These are phyloP conservation scores for Paramecium sonneborni DNA, from an alignment of 73 alveolate genomes.

Conservation along the genomic window DNA sequence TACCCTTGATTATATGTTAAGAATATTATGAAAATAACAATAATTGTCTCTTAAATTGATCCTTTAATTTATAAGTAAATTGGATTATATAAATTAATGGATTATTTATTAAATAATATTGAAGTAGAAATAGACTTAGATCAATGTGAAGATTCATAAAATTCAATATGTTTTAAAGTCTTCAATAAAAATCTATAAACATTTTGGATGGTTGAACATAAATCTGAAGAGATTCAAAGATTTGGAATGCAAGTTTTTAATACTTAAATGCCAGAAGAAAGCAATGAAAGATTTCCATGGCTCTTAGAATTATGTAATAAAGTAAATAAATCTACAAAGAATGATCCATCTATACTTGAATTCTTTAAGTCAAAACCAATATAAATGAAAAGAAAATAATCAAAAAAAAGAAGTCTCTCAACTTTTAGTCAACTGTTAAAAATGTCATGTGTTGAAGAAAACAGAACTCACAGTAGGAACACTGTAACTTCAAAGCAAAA, in stretches of 20 bases:
- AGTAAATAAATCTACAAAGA: background rate
- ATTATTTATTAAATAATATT: conserved; percentile 13
- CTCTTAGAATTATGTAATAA: background rate
- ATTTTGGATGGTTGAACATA: conserved; percentile 45
- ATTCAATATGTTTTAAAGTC: background rate
- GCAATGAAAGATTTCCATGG: background rate
- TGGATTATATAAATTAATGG: background rate
- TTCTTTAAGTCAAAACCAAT: conserved; percentile 8
- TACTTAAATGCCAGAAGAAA: background rate
- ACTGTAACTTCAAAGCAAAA: background rate
- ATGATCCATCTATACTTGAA: background rate
- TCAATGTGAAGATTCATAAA: background rate
- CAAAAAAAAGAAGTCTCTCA: conserved; percentile 17
- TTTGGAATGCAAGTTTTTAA: background rate
- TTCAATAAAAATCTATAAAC: background rate
- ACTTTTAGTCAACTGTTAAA: background rate
- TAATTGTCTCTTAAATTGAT: background rate
- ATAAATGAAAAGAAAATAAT: background rate
- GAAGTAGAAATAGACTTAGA: conserved; percentile 8
- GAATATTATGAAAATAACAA: background rate
- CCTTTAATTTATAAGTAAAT: background rate
- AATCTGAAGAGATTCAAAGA: background rate
- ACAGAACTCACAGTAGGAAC: background rate
- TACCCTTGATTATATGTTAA: background rate
- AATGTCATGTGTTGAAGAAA: background rate